Percentiles rank a stretch among this genome's conserved stretches.
Conservation (phyloP, 495 filamentous ascomycete species). For the Rusavskia elegans region DNA sequence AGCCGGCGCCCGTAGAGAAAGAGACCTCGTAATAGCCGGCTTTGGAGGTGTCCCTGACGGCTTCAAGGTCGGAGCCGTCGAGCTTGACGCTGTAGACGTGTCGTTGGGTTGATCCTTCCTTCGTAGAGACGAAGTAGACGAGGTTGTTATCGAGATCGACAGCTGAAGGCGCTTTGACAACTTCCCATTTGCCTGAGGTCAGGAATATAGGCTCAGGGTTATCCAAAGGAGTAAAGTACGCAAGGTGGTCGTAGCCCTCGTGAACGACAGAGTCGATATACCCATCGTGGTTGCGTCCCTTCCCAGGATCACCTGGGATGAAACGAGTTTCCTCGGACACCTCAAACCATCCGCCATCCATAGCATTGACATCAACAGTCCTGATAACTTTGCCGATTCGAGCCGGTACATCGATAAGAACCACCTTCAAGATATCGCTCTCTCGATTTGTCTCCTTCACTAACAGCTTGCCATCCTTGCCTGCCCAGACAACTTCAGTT, state of each 20-base stretch:
- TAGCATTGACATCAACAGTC: slow-evolving; percentile 53
- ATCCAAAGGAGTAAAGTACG: slow-evolving; percentile 86
- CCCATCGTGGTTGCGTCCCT: slow-evolving; percentile 65
- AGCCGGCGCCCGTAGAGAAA: slow-evolving; percentile 69
- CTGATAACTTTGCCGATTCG: slow-evolving; percentile 69
- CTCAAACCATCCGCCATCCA: slow-evolving; percentile 97
- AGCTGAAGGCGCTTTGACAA: slow-evolving; percentile 72
- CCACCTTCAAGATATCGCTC: slow-evolving; percentile 74
- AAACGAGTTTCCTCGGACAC: slow-evolving; percentile 74
- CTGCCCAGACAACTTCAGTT: slow-evolving; percentile 86
- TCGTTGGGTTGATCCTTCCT: slow-evolving; percentile 72
- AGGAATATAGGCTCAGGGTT: slow-evolving; percentile 66
- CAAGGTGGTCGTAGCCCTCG: slow-evolving; percentile 78
- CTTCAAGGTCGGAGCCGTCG: slow-evolving; percentile 51
- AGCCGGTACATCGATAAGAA: slow-evolving; percentile 63
- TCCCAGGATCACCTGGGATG: slow-evolving; percentile 67
- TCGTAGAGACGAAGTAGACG: slow-evolving; percentile 82
- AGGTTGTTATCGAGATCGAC: slow-evolving; percentile 72
- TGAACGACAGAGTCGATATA: slow-evolving; percentile 88
- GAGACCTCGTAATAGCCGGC: slow-evolving; percentile 77
- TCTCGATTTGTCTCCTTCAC: slow-evolving; percentile 88
- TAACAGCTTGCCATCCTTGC: slow-evolving; percentile 51
- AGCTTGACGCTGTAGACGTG: slow-evolving; percentile 82
- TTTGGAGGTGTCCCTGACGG: slow-evolving; percentile 59
- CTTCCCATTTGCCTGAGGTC: slow-evolving; percentile 85